These are phyloP conservation scores for Eucalyptus shirleyi DNA, from an alignment of 345 rosid species.

Conservation along the genomic window DNA sequence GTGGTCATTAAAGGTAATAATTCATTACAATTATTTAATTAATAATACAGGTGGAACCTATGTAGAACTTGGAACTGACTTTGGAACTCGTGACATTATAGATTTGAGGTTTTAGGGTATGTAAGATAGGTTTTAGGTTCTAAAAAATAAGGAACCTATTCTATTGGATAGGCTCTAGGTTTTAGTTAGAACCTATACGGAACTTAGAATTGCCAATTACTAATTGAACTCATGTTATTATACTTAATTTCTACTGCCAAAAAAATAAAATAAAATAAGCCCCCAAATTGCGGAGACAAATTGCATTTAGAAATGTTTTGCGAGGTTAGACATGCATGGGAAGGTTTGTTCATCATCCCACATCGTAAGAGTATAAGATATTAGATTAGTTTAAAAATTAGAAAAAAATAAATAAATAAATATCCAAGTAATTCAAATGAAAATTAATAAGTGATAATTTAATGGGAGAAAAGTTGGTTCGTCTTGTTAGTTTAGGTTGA, in stretches of 20 bases:
- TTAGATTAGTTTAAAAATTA: not conserved
- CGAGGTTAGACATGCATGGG: not conserved
- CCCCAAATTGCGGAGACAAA: not conserved
- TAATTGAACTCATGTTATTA: not conserved
- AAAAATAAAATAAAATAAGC: not conserved
- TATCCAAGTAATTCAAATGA: not conserved
- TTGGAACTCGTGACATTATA: no score
- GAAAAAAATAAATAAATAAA: not conserved
- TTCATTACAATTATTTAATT: no score
- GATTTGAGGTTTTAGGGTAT: no score
- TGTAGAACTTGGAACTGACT: accelerated
- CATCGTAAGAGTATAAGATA: not conserved
- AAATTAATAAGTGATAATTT: not conserved
- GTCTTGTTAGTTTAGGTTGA: not conserved
- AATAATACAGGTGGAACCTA: accelerated
- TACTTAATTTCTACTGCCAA: not conserved
- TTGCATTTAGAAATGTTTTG: not conserved
- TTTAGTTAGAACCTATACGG: accelerated
- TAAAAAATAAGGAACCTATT: accelerated
- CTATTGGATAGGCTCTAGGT: no score
- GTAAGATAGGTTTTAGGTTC: no score
- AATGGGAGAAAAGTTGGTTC: not conserved
- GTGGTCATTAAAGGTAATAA: no score
- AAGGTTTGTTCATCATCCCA: not conserved
- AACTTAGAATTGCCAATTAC: no score